A percentile compares a stretch with the other conserved stretches of the same genome.
Evolutionary conservation across 2,329 filamentous ascomycete genomes (phyloP).

Genomic region (Clonostachys sp.): DNA sequence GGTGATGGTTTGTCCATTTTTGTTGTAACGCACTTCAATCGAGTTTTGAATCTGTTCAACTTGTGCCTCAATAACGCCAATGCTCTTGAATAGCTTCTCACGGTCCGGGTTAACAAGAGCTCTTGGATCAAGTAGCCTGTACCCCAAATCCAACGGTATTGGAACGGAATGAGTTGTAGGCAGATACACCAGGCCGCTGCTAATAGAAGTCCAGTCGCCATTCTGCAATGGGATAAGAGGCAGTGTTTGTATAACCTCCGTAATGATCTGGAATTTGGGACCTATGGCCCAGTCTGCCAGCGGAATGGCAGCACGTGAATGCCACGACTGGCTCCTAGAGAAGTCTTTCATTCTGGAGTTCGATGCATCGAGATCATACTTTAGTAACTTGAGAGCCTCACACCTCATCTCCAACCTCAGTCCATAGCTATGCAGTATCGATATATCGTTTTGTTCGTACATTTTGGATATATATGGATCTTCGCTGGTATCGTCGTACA

Average conservation of each 20-base stretch:
- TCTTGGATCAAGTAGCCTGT: conserved; percentile 1
- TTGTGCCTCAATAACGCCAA: conserved; percentile 2
- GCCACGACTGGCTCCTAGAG: no score
- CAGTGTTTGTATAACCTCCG: no score
- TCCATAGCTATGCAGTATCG: not conserved
- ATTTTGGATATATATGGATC: not conserved
- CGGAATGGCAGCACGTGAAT: no score
- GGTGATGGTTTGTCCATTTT: not conserved
- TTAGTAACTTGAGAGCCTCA: no score
- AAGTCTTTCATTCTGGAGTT: no score
- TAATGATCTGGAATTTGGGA: no score
- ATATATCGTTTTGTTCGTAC: not conserved
- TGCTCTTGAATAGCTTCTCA: conserved; percentile 1
- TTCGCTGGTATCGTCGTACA: not conserved
- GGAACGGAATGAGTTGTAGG: no score
- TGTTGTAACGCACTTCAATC: not conserved
- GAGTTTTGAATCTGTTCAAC: not conserved
- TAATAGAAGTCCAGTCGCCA: no score
- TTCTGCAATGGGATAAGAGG: no score
- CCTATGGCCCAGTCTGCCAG: no score
- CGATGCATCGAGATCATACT: no score
- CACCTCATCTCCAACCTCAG: not conserved
- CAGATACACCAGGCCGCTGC: no score
- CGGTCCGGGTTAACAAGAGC: conserved; percentile 3
- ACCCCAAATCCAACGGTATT: conserved; percentile 1